These are phyloP conservation scores for Plasmodium billcollinsi DNA, from an alignment of 169 alveolate species.

Conservation along the genomic window DNA sequence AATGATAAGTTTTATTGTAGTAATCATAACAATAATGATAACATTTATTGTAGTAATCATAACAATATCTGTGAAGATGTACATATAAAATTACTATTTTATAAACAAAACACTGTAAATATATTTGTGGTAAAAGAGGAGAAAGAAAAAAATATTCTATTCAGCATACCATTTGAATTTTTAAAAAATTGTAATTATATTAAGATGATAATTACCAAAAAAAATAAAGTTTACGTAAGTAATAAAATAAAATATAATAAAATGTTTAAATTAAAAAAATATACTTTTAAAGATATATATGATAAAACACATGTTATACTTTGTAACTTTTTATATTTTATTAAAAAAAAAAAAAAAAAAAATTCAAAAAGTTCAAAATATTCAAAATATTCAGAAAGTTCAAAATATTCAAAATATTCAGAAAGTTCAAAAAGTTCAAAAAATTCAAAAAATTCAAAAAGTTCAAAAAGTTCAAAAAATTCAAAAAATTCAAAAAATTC, in stretches of 20 bases:
- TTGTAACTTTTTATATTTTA: conserved; percentile 24
- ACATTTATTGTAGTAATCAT: not conserved
- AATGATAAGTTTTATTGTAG: too few relatives aligned
- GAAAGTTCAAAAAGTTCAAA: too few relatives aligned
- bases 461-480: too few relatives aligned
- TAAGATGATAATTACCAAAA: conserved; percentile 16
- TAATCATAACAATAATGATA: too few relatives aligned
- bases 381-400: too few relatives aligned
- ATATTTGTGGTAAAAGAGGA: conserved; percentile 16
- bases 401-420: too few relatives aligned
- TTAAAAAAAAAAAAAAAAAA: not conserved
- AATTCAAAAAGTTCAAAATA: too few relatives aligned
- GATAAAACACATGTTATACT: not conserved
- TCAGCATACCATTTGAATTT: conserved; percentile 45
- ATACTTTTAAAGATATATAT: conserved; percentile 21
- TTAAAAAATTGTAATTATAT: conserved; percentile 31
- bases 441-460: too few relatives aligned
- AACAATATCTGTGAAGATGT: not conserved
- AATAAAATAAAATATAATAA: conserved; percentile 34
- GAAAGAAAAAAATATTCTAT: not conserved
- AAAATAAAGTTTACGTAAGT: conserved; percentile 10
- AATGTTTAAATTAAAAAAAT: conserved; percentile 10
- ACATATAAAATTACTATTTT: conserved; percentile 22
- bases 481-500: too few relatives aligned
- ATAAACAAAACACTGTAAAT: conserved; percentile 3